These are phyloP conservation scores for Pseudogymnoascus destructans DNA, from an alignment of 2,329 filamentous ascomycete genomes.

Conservation along the genomic window DNA sequence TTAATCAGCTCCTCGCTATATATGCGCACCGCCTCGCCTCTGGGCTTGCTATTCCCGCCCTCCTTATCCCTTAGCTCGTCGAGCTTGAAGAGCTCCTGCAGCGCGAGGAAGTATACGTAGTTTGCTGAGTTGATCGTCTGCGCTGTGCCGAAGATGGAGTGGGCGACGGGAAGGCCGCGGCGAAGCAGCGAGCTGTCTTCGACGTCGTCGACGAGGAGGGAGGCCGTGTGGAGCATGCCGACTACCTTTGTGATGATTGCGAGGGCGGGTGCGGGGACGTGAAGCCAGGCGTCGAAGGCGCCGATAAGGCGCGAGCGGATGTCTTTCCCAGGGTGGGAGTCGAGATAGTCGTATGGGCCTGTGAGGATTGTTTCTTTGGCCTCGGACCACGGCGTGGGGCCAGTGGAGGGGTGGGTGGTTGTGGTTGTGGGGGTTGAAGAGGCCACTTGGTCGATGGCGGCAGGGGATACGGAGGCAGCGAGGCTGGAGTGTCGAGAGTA, in stretches of 20 bases:
- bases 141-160: constrained; percentile 71
- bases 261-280: constrained; percentile 57
- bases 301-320: constrained; percentile 67
- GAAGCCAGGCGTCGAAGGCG: constrained; percentile 69
- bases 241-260: constrained; percentile 67
- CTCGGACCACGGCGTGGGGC: constrained; percentile 41
- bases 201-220: constrained; percentile 74
- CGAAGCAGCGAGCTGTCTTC: constrained; percentile 69
- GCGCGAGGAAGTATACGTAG: constrained; percentile 73
- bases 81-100: constrained; percentile 61
- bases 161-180: constrained; percentile 67
- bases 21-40: constrained; percentile 43
- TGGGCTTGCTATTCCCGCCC: background rate
- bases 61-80: constrained; percentile 40
- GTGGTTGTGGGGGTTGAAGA: constrained; percentile 19
- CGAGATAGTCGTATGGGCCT: constrained; percentile 70
- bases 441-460: background rate
- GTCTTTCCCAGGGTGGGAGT: constrained; percentile 70
- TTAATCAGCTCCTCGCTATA: constrained; percentile 76
- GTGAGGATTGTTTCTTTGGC: constrained; percentile 67
- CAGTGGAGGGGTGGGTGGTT: constrained; percentile 23
- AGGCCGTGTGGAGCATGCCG: constrained; percentile 76
- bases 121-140: constrained; percentile 88
- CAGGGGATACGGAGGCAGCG: constrained; percentile 16
- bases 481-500: background rate